phyloP scores from a whole-genome alignment of 23 red algal genomes.

The Cyanidiococcus yangmingshanensis region DNA sequence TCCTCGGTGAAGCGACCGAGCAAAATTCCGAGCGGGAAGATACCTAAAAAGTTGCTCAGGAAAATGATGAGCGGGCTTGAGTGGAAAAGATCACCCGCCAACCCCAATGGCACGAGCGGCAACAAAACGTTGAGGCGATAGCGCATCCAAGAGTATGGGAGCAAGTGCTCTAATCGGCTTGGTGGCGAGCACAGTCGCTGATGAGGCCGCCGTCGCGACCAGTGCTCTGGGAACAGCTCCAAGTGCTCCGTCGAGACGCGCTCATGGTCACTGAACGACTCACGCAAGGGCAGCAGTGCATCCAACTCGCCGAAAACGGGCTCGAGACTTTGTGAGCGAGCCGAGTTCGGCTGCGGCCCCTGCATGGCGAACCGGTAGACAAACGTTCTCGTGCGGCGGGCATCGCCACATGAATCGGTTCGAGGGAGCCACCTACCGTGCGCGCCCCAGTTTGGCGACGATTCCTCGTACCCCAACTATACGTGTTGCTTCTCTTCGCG shows the following conservation, averaged over 20 bases:
- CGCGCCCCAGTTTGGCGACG: too few relatives aligned
- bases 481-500: too few relatives aligned
- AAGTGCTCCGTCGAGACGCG: neutral
- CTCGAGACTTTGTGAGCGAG: too few relatives aligned
- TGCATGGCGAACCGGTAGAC: too few relatives aligned
- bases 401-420: too few relatives aligned
- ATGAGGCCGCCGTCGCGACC: neutral
- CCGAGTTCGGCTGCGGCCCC: too few relatives aligned
- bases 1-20: conserved; percentile 86
- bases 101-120: neutral
- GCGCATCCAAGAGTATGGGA: conserved; percentile 15
- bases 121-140: conserved; percentile 10
- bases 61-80: conserved; percentile 31
- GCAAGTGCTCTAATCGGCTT: neutral
- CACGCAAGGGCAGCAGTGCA: too few relatives aligned
- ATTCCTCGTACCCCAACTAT: too few relatives aligned
- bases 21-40: conserved; percentile 71
- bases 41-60: conserved; percentile 69
- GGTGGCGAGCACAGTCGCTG: neutral
- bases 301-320: too few relatives aligned
- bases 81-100: neutral
- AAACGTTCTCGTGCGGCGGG: too few relatives aligned
- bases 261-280: neutral
- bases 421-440: too few relatives aligned
- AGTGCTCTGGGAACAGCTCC: neutral